Evolutionary conservation across 352 stramenopile species (phyloP).

Genomic region (Elongisporangium prolatum): DNA sequence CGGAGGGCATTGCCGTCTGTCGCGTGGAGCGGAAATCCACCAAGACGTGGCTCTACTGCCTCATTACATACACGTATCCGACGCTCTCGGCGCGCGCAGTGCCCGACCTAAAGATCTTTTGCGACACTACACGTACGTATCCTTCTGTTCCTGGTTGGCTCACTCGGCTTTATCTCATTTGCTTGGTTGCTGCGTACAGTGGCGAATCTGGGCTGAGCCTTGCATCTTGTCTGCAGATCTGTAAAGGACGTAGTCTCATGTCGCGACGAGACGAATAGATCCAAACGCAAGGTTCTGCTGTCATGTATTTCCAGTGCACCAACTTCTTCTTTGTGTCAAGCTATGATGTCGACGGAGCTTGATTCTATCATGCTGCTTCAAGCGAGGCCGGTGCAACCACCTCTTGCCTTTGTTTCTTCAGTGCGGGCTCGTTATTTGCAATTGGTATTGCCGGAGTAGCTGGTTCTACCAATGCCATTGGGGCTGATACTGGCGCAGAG

Average conservation of each 20-base stretch:
- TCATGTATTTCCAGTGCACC: neutral
- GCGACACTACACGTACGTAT: constrained; percentile 40
- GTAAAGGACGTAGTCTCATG: neutral
- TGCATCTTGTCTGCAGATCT: neutral
- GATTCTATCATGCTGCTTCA: neutral
- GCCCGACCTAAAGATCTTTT: constrained; percentile 77
- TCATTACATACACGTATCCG: constrained; percentile 82
- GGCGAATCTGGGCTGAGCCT: constrained; percentile 8
- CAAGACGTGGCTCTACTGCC: constrained; percentile 45
- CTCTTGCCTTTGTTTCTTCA: neutral
- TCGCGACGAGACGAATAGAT: neutral
- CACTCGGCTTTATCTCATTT: constrained; percentile 1
- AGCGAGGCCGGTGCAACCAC: neutral
- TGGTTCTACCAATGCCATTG: neutral
- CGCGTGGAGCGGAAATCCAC: constrained; percentile 40
- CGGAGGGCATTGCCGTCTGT: constrained; percentile 69
- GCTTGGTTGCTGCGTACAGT: constrained; percentile 1
- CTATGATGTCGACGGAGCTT: neutral
- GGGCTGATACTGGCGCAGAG: neutral
- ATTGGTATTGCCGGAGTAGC: neutral
- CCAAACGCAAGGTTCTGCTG: neutral
- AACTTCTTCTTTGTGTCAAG: neutral
- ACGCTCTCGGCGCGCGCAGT: constrained; percentile 72
- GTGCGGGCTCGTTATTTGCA: neutral
- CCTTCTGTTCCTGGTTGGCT: neutral